Evolutionary conservation across 2,329 filamentous ascomycete genomes (phyloP), one percentile per base, ranked within the genome.

Genomic region (Pseudogymnoascus sp.): DNA sequence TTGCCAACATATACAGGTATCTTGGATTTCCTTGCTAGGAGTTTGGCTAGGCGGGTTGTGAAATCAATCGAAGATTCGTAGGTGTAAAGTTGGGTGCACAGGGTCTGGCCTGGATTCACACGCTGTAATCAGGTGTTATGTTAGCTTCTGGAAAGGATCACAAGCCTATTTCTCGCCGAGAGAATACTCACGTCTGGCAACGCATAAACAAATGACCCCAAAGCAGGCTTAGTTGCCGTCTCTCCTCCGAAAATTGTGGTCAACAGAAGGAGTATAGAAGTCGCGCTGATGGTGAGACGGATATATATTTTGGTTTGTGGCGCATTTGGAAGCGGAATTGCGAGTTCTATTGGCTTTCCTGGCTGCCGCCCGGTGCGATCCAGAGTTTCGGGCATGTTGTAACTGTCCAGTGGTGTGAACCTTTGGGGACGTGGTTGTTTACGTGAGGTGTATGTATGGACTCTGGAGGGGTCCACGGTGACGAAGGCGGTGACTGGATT

Each of bases 201-300:
- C 2, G 92, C 90, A 72, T 96, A 97, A 50, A 97, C 90, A 71
- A 97, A 93, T 58, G 91, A 96, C 2, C 94, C 93, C 74, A 97
- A 81, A 58, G 82, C 77, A 40, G 82, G 77, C 6, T 79, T 72
- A 7, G 74, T 71, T 10, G 76, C 76, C n/a, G 74, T 72, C 41
- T 84, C 80, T 60, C 83, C 82, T 61, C 77, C 76, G 26, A 79
- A 72, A 3, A 81, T 78, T 0, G 85, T 87, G 0, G 84, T 84
- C 50, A 88, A 74, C 68, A 84, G 84, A n/a, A 88, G 72, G 60
- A 84, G 72, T 61, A 86, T 74, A 31, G 79, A 81, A 67, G 83
- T 85, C 39, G 79, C 74, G 63, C 81, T 81, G 61, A 82, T 77
- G 13, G 81, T 84, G 58, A 88, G 72, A 44, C 82, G 82, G 36